phyloP scores from a whole-genome alignment of 2,329 filamentous ascomycete genomes.

The Cyphellophora attinorum region DNA sequence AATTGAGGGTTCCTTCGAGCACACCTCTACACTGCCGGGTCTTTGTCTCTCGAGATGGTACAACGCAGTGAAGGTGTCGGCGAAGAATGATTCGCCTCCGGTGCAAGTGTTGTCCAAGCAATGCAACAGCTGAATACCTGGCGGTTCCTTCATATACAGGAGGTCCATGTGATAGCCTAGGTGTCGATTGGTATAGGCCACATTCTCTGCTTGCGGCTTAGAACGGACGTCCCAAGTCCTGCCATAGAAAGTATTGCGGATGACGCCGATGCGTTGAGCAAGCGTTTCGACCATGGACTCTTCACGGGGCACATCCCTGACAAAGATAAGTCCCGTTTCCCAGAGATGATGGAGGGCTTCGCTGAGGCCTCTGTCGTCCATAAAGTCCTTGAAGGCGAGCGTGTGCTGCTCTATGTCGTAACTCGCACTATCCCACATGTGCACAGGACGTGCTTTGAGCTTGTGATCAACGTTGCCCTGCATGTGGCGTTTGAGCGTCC shows the following conservation, averaged over 20 bases:
- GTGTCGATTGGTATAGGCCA: conserved; percentile 75
- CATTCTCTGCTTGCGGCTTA: conserved; percentile 75
- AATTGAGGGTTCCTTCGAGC: too few relatives aligned
- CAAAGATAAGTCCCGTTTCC: conserved; percentile 63
- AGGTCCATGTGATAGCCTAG: conserved; percentile 91
- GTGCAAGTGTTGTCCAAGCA: conserved; percentile 70
- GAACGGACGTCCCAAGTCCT: conserved; percentile 81
- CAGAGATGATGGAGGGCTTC: conserved; percentile 54
- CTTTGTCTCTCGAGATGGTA: conserved; percentile 13
- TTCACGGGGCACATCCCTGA: conserved; percentile 62
- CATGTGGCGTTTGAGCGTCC: background rate
- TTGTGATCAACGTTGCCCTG: background rate
- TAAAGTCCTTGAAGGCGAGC: conserved; percentile 63
- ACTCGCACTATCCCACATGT: conserved; percentile 26
- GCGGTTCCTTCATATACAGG: conserved; percentile 71
- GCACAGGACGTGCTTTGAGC: conserved; percentile 11
- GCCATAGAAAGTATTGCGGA: conserved; percentile 87
- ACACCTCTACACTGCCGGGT: too few relatives aligned
- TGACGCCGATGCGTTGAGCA: conserved; percentile 61
- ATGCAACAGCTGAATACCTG: conserved; percentile 78
- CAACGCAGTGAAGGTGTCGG: conserved; percentile 58
- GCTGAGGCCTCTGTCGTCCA: conserved; percentile 52
- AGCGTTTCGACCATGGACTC: conserved; percentile 58
- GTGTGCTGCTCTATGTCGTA: conserved; percentile 39
- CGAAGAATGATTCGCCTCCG: conserved; percentile 81